phyloP scores from a whole-genome alignment of 192 early-diverging fungal species.

The Podila horticola region DNA sequence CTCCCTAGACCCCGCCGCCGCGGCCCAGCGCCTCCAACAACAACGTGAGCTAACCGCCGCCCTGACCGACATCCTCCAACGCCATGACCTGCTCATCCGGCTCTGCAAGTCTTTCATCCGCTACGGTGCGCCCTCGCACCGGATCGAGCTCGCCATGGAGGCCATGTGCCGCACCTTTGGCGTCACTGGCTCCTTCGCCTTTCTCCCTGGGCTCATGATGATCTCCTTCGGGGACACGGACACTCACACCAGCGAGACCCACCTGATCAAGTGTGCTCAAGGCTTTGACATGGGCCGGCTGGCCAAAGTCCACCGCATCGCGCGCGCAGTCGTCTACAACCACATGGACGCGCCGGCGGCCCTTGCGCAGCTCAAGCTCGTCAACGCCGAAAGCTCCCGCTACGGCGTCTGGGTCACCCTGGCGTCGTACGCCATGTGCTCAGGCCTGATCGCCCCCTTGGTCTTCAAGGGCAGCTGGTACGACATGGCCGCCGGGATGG shows the following conservation, averaged over 20 bases:
- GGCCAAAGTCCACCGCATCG: slow-evolving; percentile 67
- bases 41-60: slow-evolving; percentile 28
- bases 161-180: slow-evolving; percentile 60
- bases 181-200: slow-evolving; percentile 73
- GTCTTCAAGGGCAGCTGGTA: slow-evolving; percentile 78
- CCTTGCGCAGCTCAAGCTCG: slow-evolving; percentile 57
- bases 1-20: slow-evolving; percentile 14
- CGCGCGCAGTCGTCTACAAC: slow-evolving; percentile 64
- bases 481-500: slow-evolving; percentile 57
- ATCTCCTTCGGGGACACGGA: slow-evolving; percentile 80
- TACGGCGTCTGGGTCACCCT: slow-evolving; percentile 63
- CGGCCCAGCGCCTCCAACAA: slow-evolving; percentile 22
- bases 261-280: slow-evolving; percentile 67
- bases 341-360: slow-evolving; percentile 64
- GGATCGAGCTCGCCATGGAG: slow-evolving; percentile 61
- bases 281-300: slow-evolving; percentile 77
- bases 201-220: slow-evolving; percentile 76
- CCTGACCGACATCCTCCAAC: slow-evolving; percentile 50
- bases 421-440: slow-evolving; percentile 58
- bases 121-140: slow-evolving; percentile 61
- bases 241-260: slow-evolving; percentile 80
- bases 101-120: slow-evolving; percentile 60
- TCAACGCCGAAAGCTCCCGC: slow-evolving; percentile 66
- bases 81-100: slow-evolving; percentile 60
- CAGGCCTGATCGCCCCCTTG: slow-evolving; percentile 69